Percentiles rank a stretch among this genome's conserved stretches.
These are phyloP conservation scores for Ceratocystis cacaofunesta DNA, from an alignment of 2,329 filamentous ascomycete species.

Conservation along the genomic window DNA sequence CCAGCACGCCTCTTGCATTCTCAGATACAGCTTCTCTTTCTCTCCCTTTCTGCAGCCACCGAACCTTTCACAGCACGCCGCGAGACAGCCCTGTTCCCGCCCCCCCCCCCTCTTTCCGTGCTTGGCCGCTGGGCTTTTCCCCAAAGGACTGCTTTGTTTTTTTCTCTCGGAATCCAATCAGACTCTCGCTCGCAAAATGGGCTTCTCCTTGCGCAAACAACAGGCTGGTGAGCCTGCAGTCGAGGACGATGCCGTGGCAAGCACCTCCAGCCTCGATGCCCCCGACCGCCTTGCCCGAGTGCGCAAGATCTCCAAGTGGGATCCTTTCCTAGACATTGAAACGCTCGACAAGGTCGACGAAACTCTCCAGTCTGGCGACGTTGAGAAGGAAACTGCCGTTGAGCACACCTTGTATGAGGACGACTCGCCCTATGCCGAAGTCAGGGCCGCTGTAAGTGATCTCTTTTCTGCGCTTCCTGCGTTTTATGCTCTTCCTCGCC, in stretches of 20 bases:
- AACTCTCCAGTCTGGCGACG: conserved; percentile 30
- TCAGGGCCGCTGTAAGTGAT: conserved; percentile 24
- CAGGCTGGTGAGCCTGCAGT: conserved; percentile 7
- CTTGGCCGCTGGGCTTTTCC: not conserved
- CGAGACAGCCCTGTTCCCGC: not conserved
- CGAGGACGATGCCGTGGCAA: conserved; percentile 1
- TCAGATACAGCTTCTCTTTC: not conserved
- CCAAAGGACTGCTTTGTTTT: conserved; percentile 5
- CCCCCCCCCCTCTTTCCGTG: not conserved
- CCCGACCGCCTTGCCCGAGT: conserved; percentile 9
- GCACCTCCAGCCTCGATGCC: conserved; percentile 8
- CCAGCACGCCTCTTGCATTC: not conserved
- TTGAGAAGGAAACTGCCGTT: conserved; percentile 31
- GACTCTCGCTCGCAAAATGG: conserved; percentile 7
- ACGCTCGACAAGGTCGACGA: conserved; percentile 38
- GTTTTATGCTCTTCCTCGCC: conserved; percentile 23
- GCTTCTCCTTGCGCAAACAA: conserved; percentile 15
- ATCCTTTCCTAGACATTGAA: conserved; percentile 41
- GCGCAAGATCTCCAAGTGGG: conserved; percentile 32
- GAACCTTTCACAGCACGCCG: conserved; percentile 3
- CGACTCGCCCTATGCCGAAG: conserved; percentile 42
- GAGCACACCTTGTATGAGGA: conserved; percentile 35
- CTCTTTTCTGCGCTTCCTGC: conserved; percentile 29
- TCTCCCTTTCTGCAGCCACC: not conserved
- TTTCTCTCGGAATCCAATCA: conserved; percentile 9